These are phyloP conservation scores for Fusarium hostae DNA, from an alignment of 2,329 filamentous ascomycete genomes.

Conservation along the genomic window DNA sequence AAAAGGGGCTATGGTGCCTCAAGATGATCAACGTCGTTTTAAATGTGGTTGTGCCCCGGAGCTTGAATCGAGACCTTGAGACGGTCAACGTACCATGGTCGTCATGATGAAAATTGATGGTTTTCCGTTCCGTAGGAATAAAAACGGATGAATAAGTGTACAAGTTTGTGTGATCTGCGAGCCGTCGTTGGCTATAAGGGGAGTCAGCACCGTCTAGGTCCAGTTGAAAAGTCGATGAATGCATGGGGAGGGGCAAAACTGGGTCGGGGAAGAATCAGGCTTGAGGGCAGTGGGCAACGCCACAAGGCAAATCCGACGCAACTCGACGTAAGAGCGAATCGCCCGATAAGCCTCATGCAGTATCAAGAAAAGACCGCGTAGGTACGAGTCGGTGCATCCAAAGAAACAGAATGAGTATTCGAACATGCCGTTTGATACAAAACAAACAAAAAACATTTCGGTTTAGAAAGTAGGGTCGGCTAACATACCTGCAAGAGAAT, in stretches of 20 bases:
- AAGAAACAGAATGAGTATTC: neutral
- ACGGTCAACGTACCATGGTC: slow-evolving; percentile 59
- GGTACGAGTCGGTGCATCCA: slow-evolving; percentile 7
- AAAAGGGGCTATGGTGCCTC: neutral
- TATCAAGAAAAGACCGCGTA: slow-evolving; percentile 17
- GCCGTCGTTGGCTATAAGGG: slow-evolving; percentile 34
- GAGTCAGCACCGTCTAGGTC: slow-evolving; percentile 33
- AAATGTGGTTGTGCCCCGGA: neutral
- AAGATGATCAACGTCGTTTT: neutral
- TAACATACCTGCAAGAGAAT: slow-evolving; percentile 40
- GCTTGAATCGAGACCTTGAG: neutral
- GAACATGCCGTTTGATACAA: neutral
- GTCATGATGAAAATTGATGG: slow-evolving; percentile 55
- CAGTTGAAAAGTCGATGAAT: slow-evolving; percentile 18
- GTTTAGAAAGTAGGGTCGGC: neutral
- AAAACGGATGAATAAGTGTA: slow-evolving; percentile 20
- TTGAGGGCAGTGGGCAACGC: slow-evolving; percentile 44
- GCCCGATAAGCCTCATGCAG: slow-evolving; percentile 17
- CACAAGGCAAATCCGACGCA: slow-evolving; percentile 44
- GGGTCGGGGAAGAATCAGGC: slow-evolving; percentile 40
- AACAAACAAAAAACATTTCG: neutral
- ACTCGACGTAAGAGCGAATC: slow-evolving; percentile 32
- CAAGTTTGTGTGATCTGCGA: slow-evolving; percentile 35
- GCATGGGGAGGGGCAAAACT: slow-evolving; percentile 42
- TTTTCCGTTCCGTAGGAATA: slow-evolving; percentile 39